Percentiles rank a stretch among this genome's conserved stretches.
Evolutionary conservation across 345 rosid species (phyloP).

Genomic region (Linum lewisii): DNA sequence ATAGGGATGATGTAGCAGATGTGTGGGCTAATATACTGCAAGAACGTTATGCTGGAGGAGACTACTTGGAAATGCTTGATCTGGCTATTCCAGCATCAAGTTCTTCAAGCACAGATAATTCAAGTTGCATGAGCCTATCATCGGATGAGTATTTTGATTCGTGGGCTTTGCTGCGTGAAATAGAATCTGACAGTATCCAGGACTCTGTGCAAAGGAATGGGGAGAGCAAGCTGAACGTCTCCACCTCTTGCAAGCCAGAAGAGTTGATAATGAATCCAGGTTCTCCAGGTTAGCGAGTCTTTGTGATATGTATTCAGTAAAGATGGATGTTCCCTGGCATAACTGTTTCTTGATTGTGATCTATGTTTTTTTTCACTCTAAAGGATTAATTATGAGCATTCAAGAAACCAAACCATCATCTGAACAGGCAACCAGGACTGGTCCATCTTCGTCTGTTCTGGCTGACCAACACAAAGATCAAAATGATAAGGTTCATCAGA

Average conservation of each 20-base stretch:
- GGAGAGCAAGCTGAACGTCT: conserved; percentile 14
- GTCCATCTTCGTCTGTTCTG: not conserved
- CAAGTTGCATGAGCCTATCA: conserved; percentile 41
- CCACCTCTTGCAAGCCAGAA: conserved; percentile 18
- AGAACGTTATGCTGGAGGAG: conserved; percentile 17
- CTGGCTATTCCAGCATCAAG: conserved; percentile 27
- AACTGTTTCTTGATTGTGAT: not conserved
- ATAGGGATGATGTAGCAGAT: not conserved
- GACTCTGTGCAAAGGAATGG: conserved; percentile 10
- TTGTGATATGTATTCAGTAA: not conserved
- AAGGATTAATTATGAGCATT: conserved; percentile 13
- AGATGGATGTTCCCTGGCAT: not conserved
- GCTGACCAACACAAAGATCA: not conserved
- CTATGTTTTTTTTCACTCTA: conserved; percentile 2
- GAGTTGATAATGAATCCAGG: conserved; percentile 21
- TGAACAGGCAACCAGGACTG: conserved; percentile 3
- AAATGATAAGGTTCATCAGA: not conserved
- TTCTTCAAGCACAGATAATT: conserved; percentile 45
- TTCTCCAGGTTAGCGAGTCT: conserved; percentile 23
- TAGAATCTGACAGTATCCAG: conserved; percentile 18
- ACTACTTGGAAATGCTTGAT: conserved; percentile 41
- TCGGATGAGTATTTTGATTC: conserved; percentile 41
- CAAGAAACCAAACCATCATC: conserved; percentile 8
- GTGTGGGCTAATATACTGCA: not conserved
- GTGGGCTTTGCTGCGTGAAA: conserved; percentile 28